A percentile compares a stretch with the other conserved stretches of the same genome.
These are phyloP conservation scores for Aquilaria agallochum DNA, from an alignment of 441 rosid species.

Conservation along the genomic window DNA sequence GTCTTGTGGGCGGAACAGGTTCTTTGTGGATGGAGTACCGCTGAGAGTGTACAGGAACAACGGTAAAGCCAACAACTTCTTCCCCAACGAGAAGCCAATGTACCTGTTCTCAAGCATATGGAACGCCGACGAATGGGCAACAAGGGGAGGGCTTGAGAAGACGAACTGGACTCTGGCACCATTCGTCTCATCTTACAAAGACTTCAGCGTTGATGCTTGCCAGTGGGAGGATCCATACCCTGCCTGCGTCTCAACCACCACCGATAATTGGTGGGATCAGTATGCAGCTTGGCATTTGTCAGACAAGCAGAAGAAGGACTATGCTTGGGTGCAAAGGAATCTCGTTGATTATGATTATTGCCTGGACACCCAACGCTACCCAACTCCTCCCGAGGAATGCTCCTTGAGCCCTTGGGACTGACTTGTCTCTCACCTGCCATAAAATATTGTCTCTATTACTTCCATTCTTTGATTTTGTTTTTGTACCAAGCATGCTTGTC, in stretches of 20 bases:
- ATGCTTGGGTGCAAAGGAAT: constrained; percentile 87
- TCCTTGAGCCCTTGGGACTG: constrained; percentile 84
- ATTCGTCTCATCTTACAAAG: constrained; percentile 82
- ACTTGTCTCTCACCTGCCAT: not conserved
- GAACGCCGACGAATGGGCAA: constrained; percentile 98
- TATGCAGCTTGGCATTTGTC: constrained; percentile 80
- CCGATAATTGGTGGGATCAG: constrained; percentile 93
- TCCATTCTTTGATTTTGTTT: too few species aligned
- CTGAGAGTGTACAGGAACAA: constrained; percentile 77
- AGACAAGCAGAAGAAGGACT: constrained; percentile 67
- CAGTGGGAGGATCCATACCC: constrained; percentile 95
- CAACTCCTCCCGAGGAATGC: constrained; percentile 67
- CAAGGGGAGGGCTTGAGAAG: constrained; percentile 90
- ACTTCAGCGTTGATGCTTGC: constrained; percentile 77
- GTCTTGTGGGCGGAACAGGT: constrained; percentile 33
- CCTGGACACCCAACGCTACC: constrained; percentile 51
- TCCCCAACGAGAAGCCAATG: constrained; percentile 94
- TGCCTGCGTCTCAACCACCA: constrained; percentile 77
- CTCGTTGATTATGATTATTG: constrained; percentile 91
- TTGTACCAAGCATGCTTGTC: too few species aligned
- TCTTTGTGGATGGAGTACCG: constrained; percentile 72
- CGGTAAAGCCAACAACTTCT: constrained; percentile 65
- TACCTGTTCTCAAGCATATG: constrained; percentile 91
- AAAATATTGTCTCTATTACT: too few species aligned
- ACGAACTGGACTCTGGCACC: constrained; percentile 89